phyloP scores from a whole-genome alignment of 305 asterid genomes.

The Fraxinus greggii region DNA sequence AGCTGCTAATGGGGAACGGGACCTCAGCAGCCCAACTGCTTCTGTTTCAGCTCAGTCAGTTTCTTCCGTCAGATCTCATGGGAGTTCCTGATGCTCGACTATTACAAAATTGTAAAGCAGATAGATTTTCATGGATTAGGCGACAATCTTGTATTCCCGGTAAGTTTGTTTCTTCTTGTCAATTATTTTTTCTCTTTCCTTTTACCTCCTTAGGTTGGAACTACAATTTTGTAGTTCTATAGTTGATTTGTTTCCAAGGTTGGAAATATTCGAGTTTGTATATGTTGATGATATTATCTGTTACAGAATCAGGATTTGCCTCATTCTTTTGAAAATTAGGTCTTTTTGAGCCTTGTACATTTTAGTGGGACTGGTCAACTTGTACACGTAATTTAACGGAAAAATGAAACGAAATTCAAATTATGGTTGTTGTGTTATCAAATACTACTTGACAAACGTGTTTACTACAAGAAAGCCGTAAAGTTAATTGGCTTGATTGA shows the following conservation, averaged over 20 bases:
- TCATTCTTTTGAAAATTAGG: neutral
- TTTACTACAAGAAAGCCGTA: too few species aligned
- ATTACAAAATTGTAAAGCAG: constrained; percentile 42
- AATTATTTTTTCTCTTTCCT: neutral
- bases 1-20: constrained; percentile 77
- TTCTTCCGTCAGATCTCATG: constrained; percentile 86
- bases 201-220: constrained; percentile 11
- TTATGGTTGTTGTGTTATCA: neutral
- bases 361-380: neutral
- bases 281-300: constrained; percentile 16
- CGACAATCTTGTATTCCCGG: constrained; percentile 10
- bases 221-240: constrained; percentile 27
- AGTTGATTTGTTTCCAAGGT: constrained; percentile 26
- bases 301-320: neutral
- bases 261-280: constrained; percentile 42
- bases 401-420: neutral
- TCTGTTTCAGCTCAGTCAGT: constrained; percentile 95
- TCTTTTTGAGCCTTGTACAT: neutral
- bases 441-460: neutral
- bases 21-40: constrained; percentile 93
- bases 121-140: constrained; percentile 21
- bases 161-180: constrained; percentile 7
- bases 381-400: neutral
- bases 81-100: constrained; percentile 60
- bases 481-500: neutral